These are phyloP conservation scores for Yamadazyma akitaensis DNA, from an alignment of 805 yeast species.

Conservation along the genomic window DNA sequence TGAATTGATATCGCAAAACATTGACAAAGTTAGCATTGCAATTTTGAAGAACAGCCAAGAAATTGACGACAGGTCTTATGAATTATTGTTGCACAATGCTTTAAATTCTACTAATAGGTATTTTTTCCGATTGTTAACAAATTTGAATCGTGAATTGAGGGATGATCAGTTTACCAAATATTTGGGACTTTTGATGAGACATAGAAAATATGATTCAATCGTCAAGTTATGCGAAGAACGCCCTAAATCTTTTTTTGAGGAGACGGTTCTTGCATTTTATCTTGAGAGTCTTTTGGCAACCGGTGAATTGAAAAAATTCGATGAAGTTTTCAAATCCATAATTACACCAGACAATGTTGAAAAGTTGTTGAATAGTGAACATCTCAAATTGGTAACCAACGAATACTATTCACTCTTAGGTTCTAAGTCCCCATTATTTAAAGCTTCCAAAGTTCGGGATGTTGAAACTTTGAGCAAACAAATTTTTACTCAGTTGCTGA, in stretches of 20 bases:
- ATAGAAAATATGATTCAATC: neutral
- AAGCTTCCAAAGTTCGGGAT: slow-evolving; percentile 1
- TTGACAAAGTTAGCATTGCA: slow-evolving; percentile 14
- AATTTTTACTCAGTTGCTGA: slow-evolving; percentile 6
- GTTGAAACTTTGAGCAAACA: neutral
- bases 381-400: slow-evolving; percentile 4
- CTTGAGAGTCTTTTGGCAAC: slow-evolving; percentile 2
- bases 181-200: slow-evolving; percentile 4
- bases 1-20: slow-evolving; percentile 10
- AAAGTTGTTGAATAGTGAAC: neutral
- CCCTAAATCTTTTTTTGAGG: neutral
- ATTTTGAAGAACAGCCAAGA: slow-evolving; percentile 4
- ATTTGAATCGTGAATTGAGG: slow-evolving; percentile 6
- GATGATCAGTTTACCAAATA: slow-evolving; percentile 6
- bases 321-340: neutral
- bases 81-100: slow-evolving; percentile 1
- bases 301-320: slow-evolving; percentile 1
- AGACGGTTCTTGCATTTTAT: neutral
- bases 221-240: slow-evolving; percentile 4
- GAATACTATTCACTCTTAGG: slow-evolving; percentile 4
- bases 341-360: slow-evolving; percentile 2
- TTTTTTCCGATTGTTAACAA: slow-evolving; percentile 7
- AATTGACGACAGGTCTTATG: slow-evolving; percentile 2
- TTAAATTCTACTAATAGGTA: slow-evolving; percentile 7
- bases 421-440: neutral